Conservation (phyloP, 495 filamentous ascomycete genomes). For the Sphaerosporella brunnea region DNA sequence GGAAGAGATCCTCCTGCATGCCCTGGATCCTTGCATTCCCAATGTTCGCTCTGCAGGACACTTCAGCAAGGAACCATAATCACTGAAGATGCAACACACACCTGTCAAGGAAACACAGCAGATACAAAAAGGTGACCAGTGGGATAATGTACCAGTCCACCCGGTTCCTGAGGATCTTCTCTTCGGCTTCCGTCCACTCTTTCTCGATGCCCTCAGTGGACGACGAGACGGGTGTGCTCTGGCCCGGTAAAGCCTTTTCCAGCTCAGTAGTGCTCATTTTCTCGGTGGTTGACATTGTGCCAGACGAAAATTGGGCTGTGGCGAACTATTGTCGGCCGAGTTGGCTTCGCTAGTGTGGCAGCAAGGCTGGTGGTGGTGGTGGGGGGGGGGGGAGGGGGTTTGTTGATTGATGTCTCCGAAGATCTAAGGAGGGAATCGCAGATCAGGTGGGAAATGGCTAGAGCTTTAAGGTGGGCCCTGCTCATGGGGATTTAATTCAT, state of each 20-base stretch:
- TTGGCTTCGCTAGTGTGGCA: too few relatives aligned
- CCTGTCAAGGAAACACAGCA: slow-evolving; percentile 44
- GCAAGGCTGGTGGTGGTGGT: too few relatives aligned
- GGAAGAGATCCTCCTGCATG: slow-evolving; percentile 32
- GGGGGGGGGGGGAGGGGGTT: too few relatives aligned
- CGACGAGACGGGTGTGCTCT: not conserved
- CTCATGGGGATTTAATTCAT: too few relatives aligned
- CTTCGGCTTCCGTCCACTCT: slow-evolving; percentile 35
- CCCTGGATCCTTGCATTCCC: slow-evolving; percentile 38
- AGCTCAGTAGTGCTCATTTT: not conserved
- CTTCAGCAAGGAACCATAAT: not conserved
- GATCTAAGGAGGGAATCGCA: too few relatives aligned
- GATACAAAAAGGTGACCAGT: slow-evolving; percentile 36
- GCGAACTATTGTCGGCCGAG: too few relatives aligned
- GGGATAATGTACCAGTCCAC: slow-evolving; percentile 38
- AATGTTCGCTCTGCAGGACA: slow-evolving; percentile 16
- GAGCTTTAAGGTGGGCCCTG: too few relatives aligned
- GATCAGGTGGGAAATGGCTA: too few relatives aligned
- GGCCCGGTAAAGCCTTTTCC: not conserved
- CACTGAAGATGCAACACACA: slow-evolving; percentile 9
- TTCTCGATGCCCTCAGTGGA: not conserved
- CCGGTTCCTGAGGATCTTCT: slow-evolving; percentile 33
- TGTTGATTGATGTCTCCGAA: too few relatives aligned
- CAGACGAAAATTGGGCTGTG: too few relatives aligned
- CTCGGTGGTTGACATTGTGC: too few relatives aligned